These are phyloP conservation scores for Dispira simplex DNA, from an alignment of 192 early-diverging fungal genomes.

Conservation along the genomic window DNA sequence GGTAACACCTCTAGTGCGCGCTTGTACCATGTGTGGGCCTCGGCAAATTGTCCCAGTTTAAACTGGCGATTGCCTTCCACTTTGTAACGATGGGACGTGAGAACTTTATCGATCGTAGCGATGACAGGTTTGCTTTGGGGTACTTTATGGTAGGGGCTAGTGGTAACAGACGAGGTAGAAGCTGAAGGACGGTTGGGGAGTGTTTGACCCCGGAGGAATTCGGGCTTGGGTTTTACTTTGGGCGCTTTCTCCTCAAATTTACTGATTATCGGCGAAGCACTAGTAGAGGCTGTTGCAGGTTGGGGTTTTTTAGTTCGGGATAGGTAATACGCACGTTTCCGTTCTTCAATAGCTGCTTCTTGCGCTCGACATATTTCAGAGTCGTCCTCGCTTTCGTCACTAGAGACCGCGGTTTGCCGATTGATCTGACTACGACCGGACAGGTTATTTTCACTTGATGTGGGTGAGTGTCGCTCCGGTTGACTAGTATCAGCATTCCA, in stretches of 20 bases:
- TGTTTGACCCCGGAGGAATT: conserved; percentile 5
- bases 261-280: background rate
- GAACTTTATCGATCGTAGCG: conserved; percentile 24
- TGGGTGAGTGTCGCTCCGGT: background rate
- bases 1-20: conserved; percentile 47
- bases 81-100: conserved; percentile 26
- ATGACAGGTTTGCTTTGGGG: conserved; percentile 17
- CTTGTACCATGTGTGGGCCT: conserved; percentile 58
- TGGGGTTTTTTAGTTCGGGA: background rate
- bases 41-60: conserved; percentile 80
- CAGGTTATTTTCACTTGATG: background rate
- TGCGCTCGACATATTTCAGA: background rate
- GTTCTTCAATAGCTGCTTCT: background rate
- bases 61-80: conserved; percentile 64
- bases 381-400: conserved; percentile 5
- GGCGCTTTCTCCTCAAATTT: too few relatives aligned
- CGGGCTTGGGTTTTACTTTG: background rate
- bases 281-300: conserved; percentile 9
- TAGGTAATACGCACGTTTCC: conserved; percentile 6
- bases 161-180: conserved; percentile 14
- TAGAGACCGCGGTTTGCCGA: background rate
- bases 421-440: background rate
- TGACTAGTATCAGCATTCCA: background rate
- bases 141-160: background rate
- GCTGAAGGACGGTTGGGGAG: conserved; percentile 4